Percentiles rank a stretch among this genome's conserved stretches.
Conservation (phyloP, 1,284 basidiomycete genomes). For the Puccinia sorghi region DNA sequence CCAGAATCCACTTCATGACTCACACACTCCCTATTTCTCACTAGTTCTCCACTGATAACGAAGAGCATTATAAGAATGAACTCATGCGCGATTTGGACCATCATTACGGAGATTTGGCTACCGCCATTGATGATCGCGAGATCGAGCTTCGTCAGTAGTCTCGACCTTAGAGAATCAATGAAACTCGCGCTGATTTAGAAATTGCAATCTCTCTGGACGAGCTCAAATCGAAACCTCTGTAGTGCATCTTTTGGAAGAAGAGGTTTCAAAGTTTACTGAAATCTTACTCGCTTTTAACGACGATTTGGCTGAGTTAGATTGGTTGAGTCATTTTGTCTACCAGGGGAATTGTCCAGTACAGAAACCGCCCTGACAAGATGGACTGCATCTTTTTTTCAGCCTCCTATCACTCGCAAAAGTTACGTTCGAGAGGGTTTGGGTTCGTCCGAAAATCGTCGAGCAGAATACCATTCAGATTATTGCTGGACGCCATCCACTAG, state of each 20-base stretch:
- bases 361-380: no score
- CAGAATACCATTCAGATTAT: constrained; percentile 38
- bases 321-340: constrained; percentile 1
- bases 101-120: constrained; percentile 41
- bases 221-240: background rate
- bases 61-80: constrained; percentile 42
- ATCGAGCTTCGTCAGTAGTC: constrained; percentile 39
- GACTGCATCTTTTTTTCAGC: constrained; percentile 15
- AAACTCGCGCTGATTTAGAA: background rate
- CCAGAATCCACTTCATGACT: background rate
- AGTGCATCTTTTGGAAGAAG: constrained; percentile 39
- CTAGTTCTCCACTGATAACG: constrained; percentile 43
- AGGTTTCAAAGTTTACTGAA: constrained; percentile 1
- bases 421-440: constrained; percentile 26
- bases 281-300: constrained; percentile 26
- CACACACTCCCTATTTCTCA: background rate
- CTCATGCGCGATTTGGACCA: constrained; percentile 43
- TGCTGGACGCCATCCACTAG: constrained; percentile 44
- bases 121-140: constrained; percentile 35
- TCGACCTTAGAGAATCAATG: background rate
- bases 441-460: constrained; percentile 28
- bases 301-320: constrained; percentile 39
- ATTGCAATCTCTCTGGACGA: background rate
- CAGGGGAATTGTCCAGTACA: no score
- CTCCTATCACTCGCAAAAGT: constrained; percentile 42